phyloP scores from a whole-genome alignment of 2,329 filamentous ascomycete genomes.

The Hymenoscyphus salicellus region DNA sequence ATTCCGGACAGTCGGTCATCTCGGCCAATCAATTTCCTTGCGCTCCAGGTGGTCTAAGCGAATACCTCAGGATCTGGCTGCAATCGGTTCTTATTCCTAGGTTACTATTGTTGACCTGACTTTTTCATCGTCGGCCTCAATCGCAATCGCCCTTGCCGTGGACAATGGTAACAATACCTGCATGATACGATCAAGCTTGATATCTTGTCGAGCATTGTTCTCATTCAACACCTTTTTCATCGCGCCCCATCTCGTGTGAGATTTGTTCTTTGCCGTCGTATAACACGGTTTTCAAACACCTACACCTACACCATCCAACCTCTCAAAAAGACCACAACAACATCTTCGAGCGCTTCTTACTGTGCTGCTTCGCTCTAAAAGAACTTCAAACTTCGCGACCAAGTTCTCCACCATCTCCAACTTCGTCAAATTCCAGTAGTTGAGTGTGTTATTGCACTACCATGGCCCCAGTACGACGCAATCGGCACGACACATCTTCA shows the following conservation, averaged over 20 bases:
- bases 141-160: neutral
- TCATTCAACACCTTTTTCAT: neutral
- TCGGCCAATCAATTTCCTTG: slow-evolving; percentile 1
- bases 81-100: neutral
- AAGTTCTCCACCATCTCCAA: neutral
- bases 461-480: slow-evolving; percentile 23
- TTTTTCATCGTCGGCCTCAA: slow-evolving; percentile 2
- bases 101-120: neutral
- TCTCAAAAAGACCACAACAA: neutral
- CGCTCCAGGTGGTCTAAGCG: neutral
- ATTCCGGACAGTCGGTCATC: neutral
- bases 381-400: neutral
- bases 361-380: neutral
- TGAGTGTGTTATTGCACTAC: slow-evolving; percentile 5
- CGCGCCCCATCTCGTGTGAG: neutral
- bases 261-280: slow-evolving; percentile 4
- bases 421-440: neutral
- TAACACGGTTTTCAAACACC: slow-evolving; percentile 15
- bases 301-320: slow-evolving; percentile 8
- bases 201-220: neutral
- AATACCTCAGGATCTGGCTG: slow-evolving; percentile 1
- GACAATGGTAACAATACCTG: neutral
- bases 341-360: neutral
- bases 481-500: slow-evolving; percentile 26
- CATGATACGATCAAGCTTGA: neutral